phyloP scores from a whole-genome alignment of 176 grass and related monocot species.

The sorghum (Sorghum bicolor) region DNA sequence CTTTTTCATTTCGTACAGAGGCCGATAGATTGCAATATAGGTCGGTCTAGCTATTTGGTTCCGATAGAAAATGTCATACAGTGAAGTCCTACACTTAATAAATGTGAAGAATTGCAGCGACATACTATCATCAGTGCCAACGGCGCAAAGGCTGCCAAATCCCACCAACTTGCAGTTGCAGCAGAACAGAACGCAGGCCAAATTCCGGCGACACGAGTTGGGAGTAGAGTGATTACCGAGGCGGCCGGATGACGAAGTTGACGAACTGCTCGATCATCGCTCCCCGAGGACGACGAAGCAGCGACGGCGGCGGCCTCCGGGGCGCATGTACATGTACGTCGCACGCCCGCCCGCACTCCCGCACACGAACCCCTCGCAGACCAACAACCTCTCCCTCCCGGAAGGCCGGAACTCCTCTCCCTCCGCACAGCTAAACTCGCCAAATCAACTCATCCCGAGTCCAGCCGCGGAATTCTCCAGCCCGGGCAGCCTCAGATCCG shows the following conservation, averaged over 20 bases:
- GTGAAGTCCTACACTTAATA: not conserved
- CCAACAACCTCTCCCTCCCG: not conserved
- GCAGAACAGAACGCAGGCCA: not conserved
- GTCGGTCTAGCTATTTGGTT: not conserved
- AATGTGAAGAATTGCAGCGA: not conserved
- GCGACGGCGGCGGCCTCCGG: not conserved
- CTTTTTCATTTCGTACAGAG: not conserved
- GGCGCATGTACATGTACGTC: constrained; percentile 50
- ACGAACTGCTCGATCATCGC: constrained; percentile 99
- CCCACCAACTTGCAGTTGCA: not conserved
- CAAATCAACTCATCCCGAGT: not conserved
- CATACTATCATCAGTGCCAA: not conserved
- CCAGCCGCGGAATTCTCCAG: not conserved
- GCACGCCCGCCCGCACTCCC: not conserved
- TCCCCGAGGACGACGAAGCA: constrained; percentile 4
- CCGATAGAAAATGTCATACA: not conserved
- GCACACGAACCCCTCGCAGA: not conserved
- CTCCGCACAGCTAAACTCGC: not conserved
- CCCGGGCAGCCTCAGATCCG: constrained; percentile 32
- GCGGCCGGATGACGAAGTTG: constrained; percentile 97
- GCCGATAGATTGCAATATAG: not conserved
- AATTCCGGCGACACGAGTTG: not conserved
- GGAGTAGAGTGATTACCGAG: constrained; percentile 52
- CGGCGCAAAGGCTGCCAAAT: not conserved
- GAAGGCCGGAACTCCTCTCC: constrained; percentile 15